Conservation (phyloP, 2,329 filamentous ascomycete species). For the Sporothrix pallida region DNA sequence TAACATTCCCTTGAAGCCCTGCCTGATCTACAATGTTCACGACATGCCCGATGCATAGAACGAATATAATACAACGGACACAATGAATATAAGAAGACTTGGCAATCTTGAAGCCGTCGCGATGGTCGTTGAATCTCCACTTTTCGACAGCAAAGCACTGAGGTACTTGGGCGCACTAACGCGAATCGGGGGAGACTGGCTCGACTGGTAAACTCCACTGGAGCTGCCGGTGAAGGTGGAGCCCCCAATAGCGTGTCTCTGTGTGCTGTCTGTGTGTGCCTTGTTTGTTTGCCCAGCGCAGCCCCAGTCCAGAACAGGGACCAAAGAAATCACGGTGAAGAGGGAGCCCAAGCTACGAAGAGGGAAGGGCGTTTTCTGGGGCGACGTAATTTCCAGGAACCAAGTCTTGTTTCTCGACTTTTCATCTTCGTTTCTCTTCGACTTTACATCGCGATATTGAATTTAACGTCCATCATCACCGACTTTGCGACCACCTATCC, state of each 20-base stretch:
- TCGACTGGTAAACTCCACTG: background rate
- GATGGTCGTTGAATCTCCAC: background rate
- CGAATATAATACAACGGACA: too few species aligned
- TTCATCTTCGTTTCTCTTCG: background rate
- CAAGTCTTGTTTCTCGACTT: background rate
- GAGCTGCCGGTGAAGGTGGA: background rate
- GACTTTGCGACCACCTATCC: background rate
- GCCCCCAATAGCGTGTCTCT: background rate
- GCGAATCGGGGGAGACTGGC: background rate
- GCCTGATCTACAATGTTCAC: too few species aligned
- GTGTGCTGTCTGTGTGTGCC: background rate
- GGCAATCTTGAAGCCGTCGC: too few species aligned
- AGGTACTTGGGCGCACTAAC: background rate
- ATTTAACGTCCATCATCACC: background rate
- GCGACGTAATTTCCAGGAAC: background rate
- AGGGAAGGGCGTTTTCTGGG: conserved; percentile 11
- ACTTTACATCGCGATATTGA: background rate
- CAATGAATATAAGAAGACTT: too few species aligned
- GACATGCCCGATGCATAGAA: too few species aligned
- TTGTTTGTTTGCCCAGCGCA: conserved; percentile 10
- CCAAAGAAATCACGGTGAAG: background rate
- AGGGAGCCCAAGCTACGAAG: conserved; percentile 1
- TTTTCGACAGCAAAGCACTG: background rate
- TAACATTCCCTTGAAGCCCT: too few species aligned
- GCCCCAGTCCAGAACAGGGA: background rate